phyloP scores from a whole-genome alignment of 768 basidiomycete genomes.

The Leucosporidium creatinivorum region DNA sequence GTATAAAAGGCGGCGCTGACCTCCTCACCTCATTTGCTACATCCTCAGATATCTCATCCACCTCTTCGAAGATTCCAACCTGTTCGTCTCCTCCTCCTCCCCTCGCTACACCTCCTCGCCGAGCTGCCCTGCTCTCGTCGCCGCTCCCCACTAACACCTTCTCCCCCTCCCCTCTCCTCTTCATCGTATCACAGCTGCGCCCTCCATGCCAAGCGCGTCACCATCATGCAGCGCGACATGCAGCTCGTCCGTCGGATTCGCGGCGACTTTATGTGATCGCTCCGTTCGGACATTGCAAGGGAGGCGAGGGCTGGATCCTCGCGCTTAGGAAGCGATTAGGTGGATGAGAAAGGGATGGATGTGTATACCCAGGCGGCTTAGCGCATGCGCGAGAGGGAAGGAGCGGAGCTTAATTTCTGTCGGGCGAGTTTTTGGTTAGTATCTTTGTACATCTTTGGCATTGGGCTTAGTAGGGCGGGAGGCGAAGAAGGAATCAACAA shows the following conservation, averaged over 20 bases:
- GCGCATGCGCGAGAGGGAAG: too few species aligned
- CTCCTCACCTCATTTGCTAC: background rate
- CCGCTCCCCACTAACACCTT: constrained; percentile 1
- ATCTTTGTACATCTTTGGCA: too few species aligned
- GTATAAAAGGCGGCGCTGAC: background rate
- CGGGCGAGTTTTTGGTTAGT: too few species aligned
- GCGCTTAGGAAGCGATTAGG: too few species aligned
- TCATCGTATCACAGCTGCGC: constrained; percentile 52
- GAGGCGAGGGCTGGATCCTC: background rate
- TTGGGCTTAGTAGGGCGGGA: too few species aligned
- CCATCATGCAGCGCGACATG: constrained; percentile 94
- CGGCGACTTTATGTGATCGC: constrained; percentile 52
- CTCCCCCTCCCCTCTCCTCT: constrained; percentile 40
- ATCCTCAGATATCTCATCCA: constrained; percentile 60
- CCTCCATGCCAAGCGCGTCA: constrained; percentile 95
- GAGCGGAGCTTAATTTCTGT: too few species aligned
- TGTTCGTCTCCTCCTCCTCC: background rate
- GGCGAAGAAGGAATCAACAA: too few species aligned
- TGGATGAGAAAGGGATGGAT: too few species aligned
- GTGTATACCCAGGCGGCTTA: too few species aligned
- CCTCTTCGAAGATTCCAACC: constrained; percentile 86
- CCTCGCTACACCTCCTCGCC: background rate
- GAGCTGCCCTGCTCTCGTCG: constrained; percentile 7
- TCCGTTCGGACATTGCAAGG: too few species aligned
- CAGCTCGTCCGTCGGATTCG: constrained; percentile 92